Evolutionary conservation across 2,329 filamentous ascomycete species (phyloP).

Genomic region (Tetracladium maxilliforme): DNA sequence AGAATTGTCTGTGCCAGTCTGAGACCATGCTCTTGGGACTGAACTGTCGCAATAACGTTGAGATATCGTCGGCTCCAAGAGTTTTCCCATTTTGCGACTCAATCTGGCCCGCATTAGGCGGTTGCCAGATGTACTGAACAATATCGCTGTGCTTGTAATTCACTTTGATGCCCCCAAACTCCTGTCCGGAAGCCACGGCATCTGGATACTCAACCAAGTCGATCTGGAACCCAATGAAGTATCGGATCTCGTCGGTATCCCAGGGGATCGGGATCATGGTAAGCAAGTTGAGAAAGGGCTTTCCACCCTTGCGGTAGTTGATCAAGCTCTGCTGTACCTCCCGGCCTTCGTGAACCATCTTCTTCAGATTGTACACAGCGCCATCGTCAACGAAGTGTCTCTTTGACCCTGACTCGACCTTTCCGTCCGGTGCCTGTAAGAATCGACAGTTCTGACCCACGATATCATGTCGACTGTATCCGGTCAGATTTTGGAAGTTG

Average conservation of each 20-base stretch:
- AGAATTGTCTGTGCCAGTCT: too few species aligned
- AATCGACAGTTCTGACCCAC: constrained; percentile 75
- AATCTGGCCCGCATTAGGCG: too few species aligned
- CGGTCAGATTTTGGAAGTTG: constrained; percentile 64
- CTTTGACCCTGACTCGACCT: constrained; percentile 40
- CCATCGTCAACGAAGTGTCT: constrained; percentile 50
- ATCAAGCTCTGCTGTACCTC: constrained; percentile 55
- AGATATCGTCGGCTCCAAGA: too few species aligned
- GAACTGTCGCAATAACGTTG: too few species aligned
- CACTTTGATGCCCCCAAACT: too few species aligned
- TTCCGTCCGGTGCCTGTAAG: constrained; percentile 60
- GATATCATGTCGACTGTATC: constrained; percentile 61
- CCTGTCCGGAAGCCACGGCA: too few species aligned
- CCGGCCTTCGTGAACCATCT: constrained; percentile 36
- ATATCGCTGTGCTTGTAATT: too few species aligned
- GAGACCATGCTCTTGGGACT: too few species aligned
- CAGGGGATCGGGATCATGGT: constrained; percentile 72
- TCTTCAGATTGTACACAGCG: constrained; percentile 45
- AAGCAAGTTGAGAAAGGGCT: constrained; percentile 66
- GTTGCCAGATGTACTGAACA: too few species aligned
- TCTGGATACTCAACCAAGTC: too few species aligned
- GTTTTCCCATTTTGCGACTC: too few species aligned
- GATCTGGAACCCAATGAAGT: constrained; percentile 71
- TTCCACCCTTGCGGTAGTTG: constrained; percentile 72
- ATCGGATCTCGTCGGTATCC: constrained; percentile 49